phyloP scores from a whole-genome alignment of 768 basidiomycete genomes.

The Boletus pseudopeckii region DNA sequence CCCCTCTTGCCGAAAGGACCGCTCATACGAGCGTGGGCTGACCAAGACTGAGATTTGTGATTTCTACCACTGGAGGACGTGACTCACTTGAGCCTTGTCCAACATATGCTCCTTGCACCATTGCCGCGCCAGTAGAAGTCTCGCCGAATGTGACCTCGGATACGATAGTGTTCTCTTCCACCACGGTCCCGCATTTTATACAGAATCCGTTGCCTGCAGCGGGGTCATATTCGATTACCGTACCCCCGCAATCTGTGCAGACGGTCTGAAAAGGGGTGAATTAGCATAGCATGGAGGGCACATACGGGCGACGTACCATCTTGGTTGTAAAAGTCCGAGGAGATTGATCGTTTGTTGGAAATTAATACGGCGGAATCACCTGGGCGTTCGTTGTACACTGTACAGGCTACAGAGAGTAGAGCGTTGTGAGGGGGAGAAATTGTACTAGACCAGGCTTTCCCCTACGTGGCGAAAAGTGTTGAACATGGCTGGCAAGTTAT shows the following conservation, averaged over 20 bases:
- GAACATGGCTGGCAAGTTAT: not conserved
- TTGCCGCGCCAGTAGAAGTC: slow-evolving; percentile 84
- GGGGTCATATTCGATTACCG: slow-evolving; percentile 80
- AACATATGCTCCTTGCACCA: slow-evolving; percentile 93
- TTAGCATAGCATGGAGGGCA: not conserved
- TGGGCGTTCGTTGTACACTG: not conserved
- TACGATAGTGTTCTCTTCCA: slow-evolving; percentile 92
- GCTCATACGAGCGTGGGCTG: slow-evolving; percentile 79
- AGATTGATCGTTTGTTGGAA: not conserved
- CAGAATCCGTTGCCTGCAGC: slow-evolving; percentile 86
- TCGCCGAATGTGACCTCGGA: slow-evolving; percentile 97
- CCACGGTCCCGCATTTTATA: slow-evolving; percentile 80
- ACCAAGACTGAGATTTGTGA: not conserved
- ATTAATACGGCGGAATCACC: not conserved
- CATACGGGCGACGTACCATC: slow-evolving; percentile 16
- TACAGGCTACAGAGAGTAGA: not conserved
- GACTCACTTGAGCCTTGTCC: slow-evolving; percentile 85
- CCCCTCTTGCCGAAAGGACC: slow-evolving; percentile 81
- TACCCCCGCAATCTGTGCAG: slow-evolving; percentile 77
- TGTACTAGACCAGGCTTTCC: not conserved
- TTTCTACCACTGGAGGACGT: not conserved
- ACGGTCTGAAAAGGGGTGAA: slow-evolving; percentile 41
- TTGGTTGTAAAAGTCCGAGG: not conserved
- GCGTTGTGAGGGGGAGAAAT: not conserved
- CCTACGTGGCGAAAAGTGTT: not conserved